These are phyloP conservation scores for Phoma sp. DNA, from an alignment of 2,329 filamentous ascomycete genomes.

Conservation along the genomic window DNA sequence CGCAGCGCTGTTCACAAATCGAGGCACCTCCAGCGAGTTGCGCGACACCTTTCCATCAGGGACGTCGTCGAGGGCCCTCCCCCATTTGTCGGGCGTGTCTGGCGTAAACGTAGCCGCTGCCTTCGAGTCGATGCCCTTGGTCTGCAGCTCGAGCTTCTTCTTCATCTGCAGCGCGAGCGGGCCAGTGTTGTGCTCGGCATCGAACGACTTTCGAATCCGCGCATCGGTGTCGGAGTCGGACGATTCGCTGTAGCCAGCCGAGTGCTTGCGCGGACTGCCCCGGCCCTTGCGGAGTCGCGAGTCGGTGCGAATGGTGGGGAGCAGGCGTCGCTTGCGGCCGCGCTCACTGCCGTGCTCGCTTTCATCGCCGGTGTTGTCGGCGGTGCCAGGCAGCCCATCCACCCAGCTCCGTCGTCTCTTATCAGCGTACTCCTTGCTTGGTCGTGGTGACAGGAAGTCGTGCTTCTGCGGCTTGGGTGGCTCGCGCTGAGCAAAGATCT, in stretches of 20 bases:
- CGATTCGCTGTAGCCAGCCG: constrained; percentile 38
- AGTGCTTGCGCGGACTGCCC: constrained; percentile 17
- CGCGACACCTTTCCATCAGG: constrained; percentile 22
- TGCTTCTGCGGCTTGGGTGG: constrained; percentile 24
- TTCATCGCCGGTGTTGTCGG: constrained; percentile 41
- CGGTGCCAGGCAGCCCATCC: constrained; percentile 30
- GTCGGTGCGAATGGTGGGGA: constrained; percentile 43
- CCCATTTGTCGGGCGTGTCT: constrained; percentile 52
- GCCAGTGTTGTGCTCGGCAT: constrained; percentile 52
- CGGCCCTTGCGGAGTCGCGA: constrained; percentile 29
- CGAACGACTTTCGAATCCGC: constrained; percentile 57
- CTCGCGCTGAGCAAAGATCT: constrained; percentile 63
- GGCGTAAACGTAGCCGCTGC: constrained; percentile 51
- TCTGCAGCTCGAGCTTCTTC: constrained; percentile 52
- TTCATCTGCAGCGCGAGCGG: constrained; percentile 56
- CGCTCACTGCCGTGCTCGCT: constrained; percentile 48
- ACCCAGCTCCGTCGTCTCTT: constrained; percentile 44
- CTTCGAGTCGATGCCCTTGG: constrained; percentile 42
- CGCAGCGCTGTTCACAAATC: constrained; percentile 26
- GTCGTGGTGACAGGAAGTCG: constrained; percentile 38
- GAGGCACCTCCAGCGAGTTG: constrained; percentile 35
- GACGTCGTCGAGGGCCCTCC: constrained; percentile 32
- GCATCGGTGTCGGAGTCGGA: constrained; percentile 56
- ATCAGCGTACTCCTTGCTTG: constrained; percentile 44
- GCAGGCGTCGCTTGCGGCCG: constrained; percentile 44